Base-by-base conservation (phyloP, 768 basidiomycete genomes). In the Psilocybe subaeruginosa region DNA sequence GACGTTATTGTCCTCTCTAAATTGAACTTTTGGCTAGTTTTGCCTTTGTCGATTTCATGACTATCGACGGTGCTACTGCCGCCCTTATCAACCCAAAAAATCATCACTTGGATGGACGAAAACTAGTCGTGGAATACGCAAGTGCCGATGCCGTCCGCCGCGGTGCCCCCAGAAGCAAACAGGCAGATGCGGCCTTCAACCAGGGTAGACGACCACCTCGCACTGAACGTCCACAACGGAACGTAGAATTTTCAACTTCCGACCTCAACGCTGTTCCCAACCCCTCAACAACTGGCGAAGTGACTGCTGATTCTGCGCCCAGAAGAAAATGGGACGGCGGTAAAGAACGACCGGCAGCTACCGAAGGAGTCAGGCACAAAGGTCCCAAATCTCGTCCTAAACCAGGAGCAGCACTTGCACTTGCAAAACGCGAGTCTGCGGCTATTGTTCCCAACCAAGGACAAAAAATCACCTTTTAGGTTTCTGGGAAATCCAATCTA, bases 1-100 rank as follows among this genome's bases (percentile, higher is more conserved):
- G 3, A 23, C 19, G 14, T 23, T 35, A 46, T 43, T n/a, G 1
- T 46, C n/a, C 19, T 17, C 55, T 46, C 30, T 54, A 29, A 3
- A 19, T 57, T n/a, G 23, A 43, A 58, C 27, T 53, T 29, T 56
- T 59, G 61, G 50, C 7, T 70, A 98, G 97, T 14, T 99, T 93
- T 77, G 95, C 92, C 0, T 99, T 99, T 71, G 84, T 97, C 57
- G 97, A 99, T 74, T 99, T 99, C 72, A 83, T 85, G 53, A 84
- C 83, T 19, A 81, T 82, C 2, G 89, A 92, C 60, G 82, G 90
- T 60, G 95, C 97, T 9, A 97, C 94, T 0, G 78, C 84, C 9
- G 91, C 87, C 1, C 85, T 99, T 47, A 82, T 89, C 65, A 93
- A 97, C 68, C 84, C 88, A 54, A 86, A 88, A 69, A 97, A 97